Base-by-base conservation (phyloP, 495 filamentous ascomycete genomes). In the Neurospora discreta region DNA sequence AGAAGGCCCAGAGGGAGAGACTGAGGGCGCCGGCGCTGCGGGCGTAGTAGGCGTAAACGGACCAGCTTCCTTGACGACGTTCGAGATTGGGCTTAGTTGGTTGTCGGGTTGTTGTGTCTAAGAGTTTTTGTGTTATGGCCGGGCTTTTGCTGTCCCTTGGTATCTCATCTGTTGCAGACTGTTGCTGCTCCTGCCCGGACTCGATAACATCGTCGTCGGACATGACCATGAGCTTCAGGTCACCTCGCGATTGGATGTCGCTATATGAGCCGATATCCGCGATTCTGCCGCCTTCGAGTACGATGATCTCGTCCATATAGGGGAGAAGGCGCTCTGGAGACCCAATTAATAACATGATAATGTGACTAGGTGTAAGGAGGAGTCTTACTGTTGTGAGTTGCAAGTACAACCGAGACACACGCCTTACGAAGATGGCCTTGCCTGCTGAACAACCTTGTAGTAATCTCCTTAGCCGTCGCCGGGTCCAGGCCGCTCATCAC, bases 401-500 rank as follows among this genome's bases (percentile, higher is more conserved):
- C 76, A 36, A 80, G 75, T 3, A 80, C 69, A 20, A 72, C 74
- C 3, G 78, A 78, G 1, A 74, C 72, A 3, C 73, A 68, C 26
- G 74, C 68, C n/a, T 68, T 70, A 65, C 79, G 73, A 72, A 78
- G 72, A n/a, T 78, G 60, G 2, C 78, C 78, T 15, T 71, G 69
- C 1, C 70, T 23, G 11, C 71, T 76, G 46, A 91, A 82, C 3
- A 91, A 76, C 39, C 81, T 81, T 33, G 85, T 82, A 71, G 89
- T 90, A 2, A 91, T 85, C 16, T 85, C 81, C 8, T 88, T 83
- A 74, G 90, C 89, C 0, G 90, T 92, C 20, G 85, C 82, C 2
- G 84, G 80, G 18, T 92, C 90, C 7, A 92, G 80, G 2, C 88
- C 89, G 72, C 87, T 90, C 36, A 92, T 82, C 7, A 88, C 81